A percentile compares a stretch with the other conserved stretches of the same genome.
Evolutionary conservation across 1,284 basidiomycete species (phyloP).

Genomic region (Marasmius fiardii): DNA sequence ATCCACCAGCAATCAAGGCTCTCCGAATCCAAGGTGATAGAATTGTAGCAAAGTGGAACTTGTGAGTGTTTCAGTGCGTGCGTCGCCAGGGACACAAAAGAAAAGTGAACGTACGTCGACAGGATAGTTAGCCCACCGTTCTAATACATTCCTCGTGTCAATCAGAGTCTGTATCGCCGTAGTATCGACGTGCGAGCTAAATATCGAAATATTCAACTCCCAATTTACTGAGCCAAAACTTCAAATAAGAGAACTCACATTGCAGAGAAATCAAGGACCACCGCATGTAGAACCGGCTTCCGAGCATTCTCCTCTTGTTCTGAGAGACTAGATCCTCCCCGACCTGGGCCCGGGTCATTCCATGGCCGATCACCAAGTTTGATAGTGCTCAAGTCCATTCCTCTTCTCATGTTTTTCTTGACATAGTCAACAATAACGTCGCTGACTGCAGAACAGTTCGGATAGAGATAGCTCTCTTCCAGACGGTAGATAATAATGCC

Average conservation of each 20-base stretch:
- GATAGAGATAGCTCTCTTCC: conserved; percentile 93
- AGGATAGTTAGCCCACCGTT: conserved; percentile 80
- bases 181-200: conserved; percentile 71
- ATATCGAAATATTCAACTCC: conserved; percentile 24
- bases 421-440: conserved; percentile 79
- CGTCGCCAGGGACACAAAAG: background rate
- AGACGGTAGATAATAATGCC: conserved; percentile 93
- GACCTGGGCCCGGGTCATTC: conserved; percentile 87
- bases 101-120: conserved; percentile 59
- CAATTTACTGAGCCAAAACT: background rate
- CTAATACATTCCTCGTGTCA: conserved; percentile 84
- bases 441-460: conserved; percentile 84
- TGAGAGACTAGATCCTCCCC: conserved; percentile 38
- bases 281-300: conserved; percentile 74
- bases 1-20: conserved; percentile 84
- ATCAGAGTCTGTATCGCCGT: conserved; percentile 91
- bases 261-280: conserved; percentile 89
- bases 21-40: conserved; percentile 94
- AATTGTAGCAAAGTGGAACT: conserved; percentile 89
- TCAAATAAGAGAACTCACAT: conserved; percentile 51
- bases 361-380: conserved; percentile 80
- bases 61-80: background rate
- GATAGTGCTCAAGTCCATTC: conserved; percentile 66
- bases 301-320: conserved; percentile 51
- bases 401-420: conserved; percentile 74